phyloP scores from a whole-genome alignment of 1,284 basidiomycete genomes.

The Marasmius oreades region DNA sequence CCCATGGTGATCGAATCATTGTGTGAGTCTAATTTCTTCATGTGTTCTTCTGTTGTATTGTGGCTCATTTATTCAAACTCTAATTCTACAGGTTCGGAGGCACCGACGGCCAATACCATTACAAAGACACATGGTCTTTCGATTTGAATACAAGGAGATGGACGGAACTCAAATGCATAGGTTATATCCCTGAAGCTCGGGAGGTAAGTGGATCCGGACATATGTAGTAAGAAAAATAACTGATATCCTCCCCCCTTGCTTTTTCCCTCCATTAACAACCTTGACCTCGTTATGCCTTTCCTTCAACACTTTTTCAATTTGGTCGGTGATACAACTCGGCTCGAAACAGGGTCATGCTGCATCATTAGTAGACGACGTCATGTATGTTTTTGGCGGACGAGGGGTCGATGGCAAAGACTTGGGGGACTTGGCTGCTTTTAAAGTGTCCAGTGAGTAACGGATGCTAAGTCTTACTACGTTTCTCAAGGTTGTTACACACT shows the following conservation, averaged over 20 bases:
- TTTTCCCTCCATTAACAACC: neutral
- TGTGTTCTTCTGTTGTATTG: slow-evolving; percentile 2
- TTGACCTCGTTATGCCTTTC: neutral
- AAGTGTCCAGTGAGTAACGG: slow-evolving; percentile 81
- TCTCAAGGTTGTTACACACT: slow-evolving; percentile 7
- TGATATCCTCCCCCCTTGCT: neutral
- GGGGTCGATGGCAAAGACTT: slow-evolving; percentile 98
- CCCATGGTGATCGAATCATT: slow-evolving; percentile 82
- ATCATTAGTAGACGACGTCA: slow-evolving; percentile 94
- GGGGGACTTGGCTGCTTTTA: slow-evolving; percentile 94
- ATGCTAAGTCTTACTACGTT: slow-evolving; percentile 1
- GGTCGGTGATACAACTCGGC: neutral
- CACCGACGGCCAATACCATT: slow-evolving; percentile 97
- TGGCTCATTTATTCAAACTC: slow-evolving; percentile 11
- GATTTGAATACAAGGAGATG: slow-evolving; percentile 82
- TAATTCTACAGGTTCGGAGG: slow-evolving; percentile 79
- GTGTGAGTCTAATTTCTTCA: slow-evolving; percentile 49
- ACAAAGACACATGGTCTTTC: slow-evolving; percentile 99
- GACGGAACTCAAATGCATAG: slow-evolving; percentile 95
- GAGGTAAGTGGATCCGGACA: slow-evolving; percentile 39
- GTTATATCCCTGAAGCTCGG: slow-evolving; percentile 93
- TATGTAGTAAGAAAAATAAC: too few relatives aligned
- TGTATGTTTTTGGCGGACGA: slow-evolving; percentile 97
- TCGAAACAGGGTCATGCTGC: slow-evolving; percentile 82
- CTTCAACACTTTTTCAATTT: neutral